Evolutionary conservation across 257 asterid genomes (phyloP).

Genomic region (Solanum bukasovii): DNA sequence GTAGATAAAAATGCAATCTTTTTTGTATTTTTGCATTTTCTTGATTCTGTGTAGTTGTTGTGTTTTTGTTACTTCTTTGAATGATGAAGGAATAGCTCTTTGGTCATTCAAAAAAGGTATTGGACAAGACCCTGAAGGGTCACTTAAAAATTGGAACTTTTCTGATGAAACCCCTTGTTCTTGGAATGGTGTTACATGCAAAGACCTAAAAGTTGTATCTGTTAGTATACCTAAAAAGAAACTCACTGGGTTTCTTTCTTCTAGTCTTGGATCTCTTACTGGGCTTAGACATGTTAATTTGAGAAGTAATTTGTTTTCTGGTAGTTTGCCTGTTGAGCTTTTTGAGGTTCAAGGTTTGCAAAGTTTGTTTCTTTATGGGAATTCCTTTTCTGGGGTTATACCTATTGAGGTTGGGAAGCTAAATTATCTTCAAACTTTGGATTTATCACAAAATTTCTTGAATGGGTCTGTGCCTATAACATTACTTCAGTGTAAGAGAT

Average conservation of each 20-base stretch:
- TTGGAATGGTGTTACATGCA: conserved; percentile 93
- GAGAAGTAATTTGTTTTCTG: conserved; percentile 51
- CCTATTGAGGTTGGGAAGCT: conserved; percentile 60
- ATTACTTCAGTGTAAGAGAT: conserved; percentile 42
- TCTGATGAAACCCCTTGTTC: conserved; percentile 80
- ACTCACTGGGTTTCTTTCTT: conserved; percentile 55
- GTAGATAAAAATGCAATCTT: conserved; percentile 27
- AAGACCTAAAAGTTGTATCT: conserved; percentile 47
- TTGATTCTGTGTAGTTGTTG: conserved; percentile 14
- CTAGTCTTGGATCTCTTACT: conserved; percentile 68
- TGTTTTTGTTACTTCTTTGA: conserved; percentile 43
- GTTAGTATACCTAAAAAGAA: conserved; percentile 58
- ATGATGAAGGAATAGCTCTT: conserved; percentile 64
- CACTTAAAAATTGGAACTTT: conserved; percentile 58
- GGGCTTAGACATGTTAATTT: conserved; percentile 71
- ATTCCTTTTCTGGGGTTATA: conserved; percentile 55
- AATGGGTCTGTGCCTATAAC: conserved; percentile 56
- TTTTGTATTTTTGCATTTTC: conserved; percentile 8
- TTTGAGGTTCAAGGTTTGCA: conserved; percentile 52
- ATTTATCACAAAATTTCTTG: conserved; percentile 59
- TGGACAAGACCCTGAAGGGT: conserved; percentile 53
- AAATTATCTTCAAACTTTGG: conserved; percentile 50
- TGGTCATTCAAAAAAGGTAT: conserved; percentile 54
- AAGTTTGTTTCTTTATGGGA: conserved; percentile 80
- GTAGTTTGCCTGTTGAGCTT: conserved; percentile 41